Evolutionary conservation across 805 yeast species (phyloP).

Genomic region (Myxozyma sirexii): DNA sequence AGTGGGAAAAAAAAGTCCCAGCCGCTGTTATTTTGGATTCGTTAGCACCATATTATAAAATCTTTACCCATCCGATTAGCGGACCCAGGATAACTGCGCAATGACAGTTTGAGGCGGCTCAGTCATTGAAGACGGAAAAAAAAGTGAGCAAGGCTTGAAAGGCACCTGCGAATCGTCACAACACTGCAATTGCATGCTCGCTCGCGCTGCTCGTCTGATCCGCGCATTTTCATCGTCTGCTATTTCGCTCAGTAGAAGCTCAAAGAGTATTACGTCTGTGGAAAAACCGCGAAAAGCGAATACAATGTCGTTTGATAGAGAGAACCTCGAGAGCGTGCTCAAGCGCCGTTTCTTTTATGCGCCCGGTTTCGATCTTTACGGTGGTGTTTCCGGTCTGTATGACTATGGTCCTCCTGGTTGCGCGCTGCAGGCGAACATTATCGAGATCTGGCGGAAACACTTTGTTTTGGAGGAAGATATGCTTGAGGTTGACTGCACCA

Average conservation of each 20-base stretch:
- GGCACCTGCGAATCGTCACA: background rate
- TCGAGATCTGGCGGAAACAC: conserved; percentile 97
- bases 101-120: too few species aligned
- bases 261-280: too few species aligned
- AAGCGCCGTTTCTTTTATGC: conserved; percentile 97
- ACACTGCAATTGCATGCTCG: conserved; percentile 3
- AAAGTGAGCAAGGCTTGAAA: background rate
- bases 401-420: conserved; percentile 99
- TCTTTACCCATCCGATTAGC: background rate
- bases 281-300: background rate
- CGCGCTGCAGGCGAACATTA: conserved; percentile 92
- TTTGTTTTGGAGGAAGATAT: conserved; percentile 96
- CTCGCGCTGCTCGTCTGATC: background rate
- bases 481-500: conserved; percentile 97
- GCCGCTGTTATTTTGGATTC: background rate
- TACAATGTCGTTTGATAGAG: conserved; percentile 65
- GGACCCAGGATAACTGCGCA: too few species aligned
- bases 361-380: conserved; percentile 95
- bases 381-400: conserved; percentile 96
- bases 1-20: background rate
- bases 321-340: conserved; percentile 81
- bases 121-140: background rate
- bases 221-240: conserved; percentile 1
- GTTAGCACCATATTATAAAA: background rate
- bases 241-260: background rate